Base-by-base conservation (phyloP, 2,329 filamentous ascomycete genomes). In the Phyllosticta capitalensis region DNA sequence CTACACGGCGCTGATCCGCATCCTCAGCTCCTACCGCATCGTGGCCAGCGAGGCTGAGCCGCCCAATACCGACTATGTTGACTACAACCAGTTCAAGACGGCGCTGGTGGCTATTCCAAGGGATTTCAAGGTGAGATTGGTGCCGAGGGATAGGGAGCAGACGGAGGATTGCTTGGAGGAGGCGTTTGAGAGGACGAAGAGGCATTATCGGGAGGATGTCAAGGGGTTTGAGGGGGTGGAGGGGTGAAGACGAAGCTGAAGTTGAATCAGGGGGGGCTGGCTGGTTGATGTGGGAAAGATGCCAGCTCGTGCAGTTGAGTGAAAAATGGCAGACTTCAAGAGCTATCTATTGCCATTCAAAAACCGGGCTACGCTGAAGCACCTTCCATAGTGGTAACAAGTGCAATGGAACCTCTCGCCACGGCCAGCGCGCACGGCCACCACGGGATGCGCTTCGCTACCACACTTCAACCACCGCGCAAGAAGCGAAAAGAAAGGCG, bases 11-110 rank as follows among this genome's bases (percentile, higher is more conserved):
- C 68, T 83, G 0, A 68, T 81, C 6, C 74, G 80, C 3, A 68
- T 82, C 1, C 63, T 82, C n/a, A 72, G 74, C 2, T 73, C 74
- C 9, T 82, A 79, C 68, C 75, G 72, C 63, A 78, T 81, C 58
- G 74, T 81, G 30, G 74, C 81, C 22, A 76, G 74, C 64, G 72
- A 78, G 55, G 65, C 67, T 0, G 70, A 77, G 51, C 81, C 82
- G 0, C 82, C 82, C 0, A 84, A 83, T 63, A 84, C 81, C 0
- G 81, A 84, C 65, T 84, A 84, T 62, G 78, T 84, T 4, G 81
- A 85, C 5, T 84, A 84, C 64, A 85, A 84, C 63, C 76, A 80
- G 64, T 78, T 83, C 64, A 84, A 84, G 69, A 79, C 77, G 1
- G 82, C 82, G 0, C 64, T 85, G 33, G 82, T 84, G 12, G 82